phyloP scores from a whole-genome alignment of 2,329 filamentous ascomycete species.

The Penicillium fuscoglaucum region DNA sequence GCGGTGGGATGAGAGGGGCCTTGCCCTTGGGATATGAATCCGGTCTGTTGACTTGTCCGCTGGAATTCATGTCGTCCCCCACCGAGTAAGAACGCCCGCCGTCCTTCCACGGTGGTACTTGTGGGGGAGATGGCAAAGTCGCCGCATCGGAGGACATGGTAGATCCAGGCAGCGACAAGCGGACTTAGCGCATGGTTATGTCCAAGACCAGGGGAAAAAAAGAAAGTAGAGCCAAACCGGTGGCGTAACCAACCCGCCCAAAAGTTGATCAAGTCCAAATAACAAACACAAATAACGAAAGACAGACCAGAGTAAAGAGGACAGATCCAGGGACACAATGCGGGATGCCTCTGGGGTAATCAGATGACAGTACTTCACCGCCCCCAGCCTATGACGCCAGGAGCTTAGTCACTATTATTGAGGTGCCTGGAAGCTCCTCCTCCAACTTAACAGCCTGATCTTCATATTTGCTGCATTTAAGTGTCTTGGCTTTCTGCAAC shows the following conservation, averaged over 20 bases:
- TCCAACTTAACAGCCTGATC: constrained; percentile 19
- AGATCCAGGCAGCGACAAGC: constrained; percentile 20
- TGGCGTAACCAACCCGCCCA: background rate
- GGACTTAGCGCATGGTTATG: constrained; percentile 30
- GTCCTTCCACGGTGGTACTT: constrained; percentile 37
- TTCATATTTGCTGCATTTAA: constrained; percentile 8
- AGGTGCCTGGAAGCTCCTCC: constrained; percentile 21
- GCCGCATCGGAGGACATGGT: constrained; percentile 44
- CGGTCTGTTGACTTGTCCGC: constrained; percentile 27
- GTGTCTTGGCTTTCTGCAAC: constrained; percentile 26
- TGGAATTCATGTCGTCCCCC: constrained; percentile 32
- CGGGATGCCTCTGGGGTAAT: constrained; percentile 25
- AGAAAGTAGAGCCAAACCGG: background rate
- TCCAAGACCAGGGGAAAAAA: background rate
- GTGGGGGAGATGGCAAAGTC: constrained; percentile 38
- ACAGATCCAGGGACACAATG: constrained; percentile 22
- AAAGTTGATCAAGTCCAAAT: background rate
- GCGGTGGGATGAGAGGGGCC: constrained; percentile 14
- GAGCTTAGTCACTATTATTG: constrained; percentile 26
- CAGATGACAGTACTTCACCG: constrained; percentile 33
- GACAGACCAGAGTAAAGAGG: constrained; percentile 9
- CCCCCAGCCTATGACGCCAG: constrained; percentile 39
- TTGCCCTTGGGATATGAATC: constrained; percentile 28
- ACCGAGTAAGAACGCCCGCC: constrained; percentile 27
- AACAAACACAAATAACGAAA: constrained; percentile 9